phyloP scores from a whole-genome alignment of 495 filamentous ascomycete genomes.

The Podospora pseudoanserina region DNA sequence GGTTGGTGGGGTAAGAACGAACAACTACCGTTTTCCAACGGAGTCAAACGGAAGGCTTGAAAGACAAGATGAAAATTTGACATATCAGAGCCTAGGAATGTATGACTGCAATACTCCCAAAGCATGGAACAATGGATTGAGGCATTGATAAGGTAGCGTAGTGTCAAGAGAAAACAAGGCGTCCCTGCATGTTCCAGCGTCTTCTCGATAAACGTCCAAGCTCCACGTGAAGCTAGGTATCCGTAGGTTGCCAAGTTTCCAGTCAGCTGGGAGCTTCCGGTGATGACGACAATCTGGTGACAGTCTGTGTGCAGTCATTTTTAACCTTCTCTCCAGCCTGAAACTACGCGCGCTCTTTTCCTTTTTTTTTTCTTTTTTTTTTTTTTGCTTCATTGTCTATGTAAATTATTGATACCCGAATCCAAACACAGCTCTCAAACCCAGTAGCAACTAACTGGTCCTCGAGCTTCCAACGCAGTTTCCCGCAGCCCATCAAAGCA shows the following conservation, averaged over 20 bases:
- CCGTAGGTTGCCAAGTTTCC: slow-evolving; percentile 4
- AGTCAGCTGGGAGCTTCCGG: slow-evolving; percentile 3
- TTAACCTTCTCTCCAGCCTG: background rate
- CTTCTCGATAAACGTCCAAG: background rate
- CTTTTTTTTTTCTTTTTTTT: background rate
- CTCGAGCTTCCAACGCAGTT: background rate
- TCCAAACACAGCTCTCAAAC: background rate
- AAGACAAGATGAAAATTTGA: background rate
- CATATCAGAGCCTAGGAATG: too few relatives aligned
- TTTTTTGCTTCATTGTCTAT: background rate
- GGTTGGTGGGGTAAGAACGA: background rate
- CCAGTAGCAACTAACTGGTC: background rate
- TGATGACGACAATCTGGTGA: slow-evolving; percentile 10
- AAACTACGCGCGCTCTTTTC: background rate
- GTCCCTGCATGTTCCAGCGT: background rate
- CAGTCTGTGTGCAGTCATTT: background rate
- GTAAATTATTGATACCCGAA: background rate
- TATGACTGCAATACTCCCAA: background rate
- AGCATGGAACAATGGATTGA: background rate
- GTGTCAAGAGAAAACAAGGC: background rate
- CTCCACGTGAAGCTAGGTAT: slow-evolving; percentile 5
- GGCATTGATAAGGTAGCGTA: background rate
- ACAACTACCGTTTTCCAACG: background rate
- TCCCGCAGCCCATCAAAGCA: slow-evolving; percentile 3
- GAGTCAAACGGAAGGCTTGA: background rate